phyloP scores from a whole-genome alignment of 2,329 filamentous ascomycete genomes.

The Cadophora sp. region DNA sequence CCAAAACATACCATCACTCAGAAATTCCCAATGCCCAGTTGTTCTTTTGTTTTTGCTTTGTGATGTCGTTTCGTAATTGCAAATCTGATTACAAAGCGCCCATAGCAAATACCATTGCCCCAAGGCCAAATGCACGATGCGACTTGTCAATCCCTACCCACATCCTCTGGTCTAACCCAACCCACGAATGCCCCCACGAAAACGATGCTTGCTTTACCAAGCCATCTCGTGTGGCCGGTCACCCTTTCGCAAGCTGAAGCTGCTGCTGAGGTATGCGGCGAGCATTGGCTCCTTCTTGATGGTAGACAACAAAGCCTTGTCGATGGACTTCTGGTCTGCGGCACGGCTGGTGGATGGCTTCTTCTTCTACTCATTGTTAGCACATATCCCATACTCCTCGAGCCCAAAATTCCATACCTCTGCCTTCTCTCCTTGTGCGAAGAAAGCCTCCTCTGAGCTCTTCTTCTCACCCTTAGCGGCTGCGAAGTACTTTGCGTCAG shows the following conservation, averaged over 20 bases:
- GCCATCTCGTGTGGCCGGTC: constrained; percentile 99
- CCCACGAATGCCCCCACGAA: constrained; percentile 33
- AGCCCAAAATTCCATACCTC: constrained; percentile 70
- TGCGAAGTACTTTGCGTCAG: constrained; percentile 87
- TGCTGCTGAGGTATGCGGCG: constrained; percentile 89
- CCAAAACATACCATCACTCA: constrained; percentile 16
- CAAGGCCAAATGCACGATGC: constrained; percentile 68
- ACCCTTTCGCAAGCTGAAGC: constrained; percentile 98
- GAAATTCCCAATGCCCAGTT: constrained; percentile 8
- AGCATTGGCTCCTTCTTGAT: constrained; percentile 99
- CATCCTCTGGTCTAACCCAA: constrained; percentile 51
- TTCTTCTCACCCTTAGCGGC: constrained; percentile 95
- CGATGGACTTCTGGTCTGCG: constrained; percentile 97
- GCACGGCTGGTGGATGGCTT: constrained; percentile 88
- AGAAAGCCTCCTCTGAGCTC: constrained; percentile 97
- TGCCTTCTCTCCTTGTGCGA: constrained; percentile 98
- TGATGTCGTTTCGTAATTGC: constrained; percentile 46
- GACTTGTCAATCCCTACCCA: constrained; percentile 62
- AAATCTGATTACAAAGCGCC: constrained; percentile 49
- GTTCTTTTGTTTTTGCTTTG: constrained; percentile 30
- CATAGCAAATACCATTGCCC: constrained; percentile 56
- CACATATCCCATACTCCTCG: constrained; percentile 10
- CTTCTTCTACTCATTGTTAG: constrained; percentile 80
- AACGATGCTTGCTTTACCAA: constrained; percentile 71
- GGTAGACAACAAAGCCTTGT: constrained; percentile 92